Evolutionary conservation across 768 basidiomycete genomes (phyloP), one percentile per base, ranked within the genome.

Genomic region (Chlorophyllum brunneum): DNA sequence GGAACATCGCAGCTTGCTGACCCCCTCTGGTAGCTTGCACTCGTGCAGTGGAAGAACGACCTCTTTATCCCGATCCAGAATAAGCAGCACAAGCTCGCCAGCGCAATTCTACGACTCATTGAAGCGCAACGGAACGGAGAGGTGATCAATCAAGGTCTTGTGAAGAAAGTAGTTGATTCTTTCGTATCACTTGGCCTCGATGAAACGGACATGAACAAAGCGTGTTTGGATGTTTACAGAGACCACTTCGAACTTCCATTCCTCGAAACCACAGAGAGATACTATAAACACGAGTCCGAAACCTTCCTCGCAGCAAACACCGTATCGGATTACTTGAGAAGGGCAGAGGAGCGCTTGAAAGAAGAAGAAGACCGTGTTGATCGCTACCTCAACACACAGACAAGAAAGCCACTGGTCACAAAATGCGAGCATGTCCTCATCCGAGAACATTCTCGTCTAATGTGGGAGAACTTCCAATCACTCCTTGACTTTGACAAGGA

Each of bases 351-450:
- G 62, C 82, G 95, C 39, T 71, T 99, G 53, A 81, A 83, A 52
- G 95, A 99, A 68, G 95, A 99, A 62, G 92, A 95, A 67, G 91
- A 95, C 63, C 83, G 95, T 20, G 92, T 98, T 18, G 95, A 97
- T 65, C 80, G 92, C 46, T 98, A 97, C 68, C 77, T 99, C 39
- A 88, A 95, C 69, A 86, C 87, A 5, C 84, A 84, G 54, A 97
- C 95, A 16, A 81, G 90, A 63, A 93, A 92, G 66, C 76, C 82
- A 26, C 77, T 90, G 55, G 78, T 89, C 66, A 78, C 69, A 63
- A 86, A 83, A 70, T 98, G 95, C 75, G 95, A 99, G 67, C 82
- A 88, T 56, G 88, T 92, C 23, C 84, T 99, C 58, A 94, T 99
- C 61, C 81, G 87, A 52, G 86, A 87, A 58, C 94, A 95, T 63